Conservation (phyloP, 179 eudicot species). For the Vitellaria paradoxa region DNA sequence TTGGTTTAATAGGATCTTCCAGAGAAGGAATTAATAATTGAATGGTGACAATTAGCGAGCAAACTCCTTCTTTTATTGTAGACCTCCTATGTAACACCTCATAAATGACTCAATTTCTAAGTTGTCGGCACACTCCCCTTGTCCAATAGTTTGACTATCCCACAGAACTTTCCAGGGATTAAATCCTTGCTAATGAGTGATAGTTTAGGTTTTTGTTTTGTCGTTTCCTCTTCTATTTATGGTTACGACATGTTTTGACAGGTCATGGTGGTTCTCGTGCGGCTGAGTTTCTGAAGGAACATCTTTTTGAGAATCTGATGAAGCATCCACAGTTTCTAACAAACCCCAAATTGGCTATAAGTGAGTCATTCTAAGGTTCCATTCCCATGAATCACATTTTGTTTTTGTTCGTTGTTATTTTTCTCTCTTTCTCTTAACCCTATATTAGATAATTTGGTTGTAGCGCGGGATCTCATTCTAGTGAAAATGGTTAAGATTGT, state of each 20-base stretch:
- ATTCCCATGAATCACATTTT: not conserved
- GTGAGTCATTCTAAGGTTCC: constrained; percentile 41
- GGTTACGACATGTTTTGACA: constrained; percentile 25
- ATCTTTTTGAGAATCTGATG: constrained; percentile 85
- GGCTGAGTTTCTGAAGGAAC: constrained; percentile 80
- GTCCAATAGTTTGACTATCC: not conserved
- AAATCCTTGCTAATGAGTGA: not conserved
- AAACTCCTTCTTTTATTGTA: not conserved
- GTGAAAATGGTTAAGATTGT: not conserved
- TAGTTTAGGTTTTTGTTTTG: not conserved
- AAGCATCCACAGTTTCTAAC: constrained; percentile 78
- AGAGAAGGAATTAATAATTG: not conserved
- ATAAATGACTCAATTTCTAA: not conserved
- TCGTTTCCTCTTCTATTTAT: not conserved
- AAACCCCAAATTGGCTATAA: constrained; percentile 81
- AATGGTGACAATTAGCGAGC: not conserved
- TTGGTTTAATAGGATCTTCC: not conserved
- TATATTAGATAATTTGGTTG: not conserved
- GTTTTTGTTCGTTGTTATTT: not conserved
- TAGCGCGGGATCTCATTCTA: not conserved
- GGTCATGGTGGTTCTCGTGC: constrained; percentile 99
- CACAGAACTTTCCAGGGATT: not conserved
- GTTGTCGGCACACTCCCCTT: not conserved
- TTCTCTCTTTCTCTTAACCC: not conserved
- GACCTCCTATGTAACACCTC: not conserved